Conservation (phyloP, 2,329 filamentous ascomycete genomes). For the Phaeoacremonium minimum region DNA sequence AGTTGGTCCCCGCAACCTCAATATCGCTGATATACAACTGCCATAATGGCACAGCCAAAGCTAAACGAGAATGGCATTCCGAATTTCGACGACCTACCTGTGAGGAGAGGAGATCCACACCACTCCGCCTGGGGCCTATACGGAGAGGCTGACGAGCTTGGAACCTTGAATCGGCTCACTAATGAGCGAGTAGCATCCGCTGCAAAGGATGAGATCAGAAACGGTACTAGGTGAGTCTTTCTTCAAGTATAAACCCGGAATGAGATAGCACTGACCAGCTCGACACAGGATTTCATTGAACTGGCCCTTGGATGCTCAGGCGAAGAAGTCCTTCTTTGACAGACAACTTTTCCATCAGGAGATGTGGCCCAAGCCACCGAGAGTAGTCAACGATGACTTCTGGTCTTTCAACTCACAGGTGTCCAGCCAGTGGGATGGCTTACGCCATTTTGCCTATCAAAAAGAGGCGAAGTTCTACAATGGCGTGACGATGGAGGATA, state of each 20-base stretch:
- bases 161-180: slow-evolving; percentile 57
- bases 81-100: slow-evolving; percentile 40
- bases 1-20: too few species aligned
- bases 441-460: slow-evolving; percentile 47
- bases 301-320: slow-evolving; percentile 53
- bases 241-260: not conserved
- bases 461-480: slow-evolving; percentile 32
- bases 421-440: slow-evolving; percentile 54
- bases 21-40: too few species aligned
- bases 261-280: not conserved
- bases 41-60: too few species aligned
- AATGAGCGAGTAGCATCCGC: slow-evolving; percentile 46
- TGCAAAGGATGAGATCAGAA: slow-evolving; percentile 46
- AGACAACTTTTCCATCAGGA: slow-evolving; percentile 51
- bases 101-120: slow-evolving; percentile 40
- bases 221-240: slow-evolving; percentile 38
- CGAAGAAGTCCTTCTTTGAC: slow-evolving; percentile 48
- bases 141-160: slow-evolving; percentile 52
- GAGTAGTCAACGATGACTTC: slow-evolving; percentile 55
- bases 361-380: slow-evolving; percentile 44
- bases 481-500: slow-evolving; percentile 24
- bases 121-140: slow-evolving; percentile 44
- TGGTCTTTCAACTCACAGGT: slow-evolving; percentile 56
- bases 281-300: slow-evolving; percentile 51
- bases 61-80: too few species aligned